Evolutionary conservation across 176 grass and related monocot species (phyloP).

Genomic region (Luzula sylvatica): DNA sequence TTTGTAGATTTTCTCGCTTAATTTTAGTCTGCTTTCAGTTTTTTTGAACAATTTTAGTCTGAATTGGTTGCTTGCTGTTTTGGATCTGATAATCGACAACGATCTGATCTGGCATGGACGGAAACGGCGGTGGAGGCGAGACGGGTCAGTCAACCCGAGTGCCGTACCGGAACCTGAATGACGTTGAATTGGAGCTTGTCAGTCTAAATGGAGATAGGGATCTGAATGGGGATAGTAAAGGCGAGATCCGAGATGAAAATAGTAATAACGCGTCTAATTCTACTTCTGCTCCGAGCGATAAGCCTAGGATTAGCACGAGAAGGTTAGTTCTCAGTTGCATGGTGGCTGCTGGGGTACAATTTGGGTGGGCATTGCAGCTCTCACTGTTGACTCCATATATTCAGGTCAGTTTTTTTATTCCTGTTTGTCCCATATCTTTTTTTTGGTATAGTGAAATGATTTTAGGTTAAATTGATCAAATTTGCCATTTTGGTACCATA

Average conservation of each 20-base stretch:
- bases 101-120: conserved; percentile 56
- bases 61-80: too few species aligned
- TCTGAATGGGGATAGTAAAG: neutral
- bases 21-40: too few species aligned
- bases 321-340: conserved; percentile 69
- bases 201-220: conserved; percentile 29
- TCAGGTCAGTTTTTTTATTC: conserved; percentile 34
- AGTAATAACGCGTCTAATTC: too few species aligned
- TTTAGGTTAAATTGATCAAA: neutral
- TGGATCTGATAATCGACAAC: neutral
- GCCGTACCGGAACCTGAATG: conserved; percentile 59
- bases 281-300: neutral
- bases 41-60: too few species aligned
- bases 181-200: conserved; percentile 78
- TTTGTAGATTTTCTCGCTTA: too few species aligned
- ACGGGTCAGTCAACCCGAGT: conserved; percentile 38
- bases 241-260: neutral
- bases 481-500: neutral
- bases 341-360: conserved; percentile 95
- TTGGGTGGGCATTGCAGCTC: conserved; percentile 95
- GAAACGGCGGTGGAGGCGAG: conserved; percentile 22
- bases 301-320: conserved; percentile 18
- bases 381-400: conserved; percentile 94
- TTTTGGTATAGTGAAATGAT: too few species aligned
- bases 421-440: neutral